Base-by-base conservation (phyloP, 2,329 filamentous ascomycete genomes). In the Ceratocystiopsis brevicomis region DNA sequence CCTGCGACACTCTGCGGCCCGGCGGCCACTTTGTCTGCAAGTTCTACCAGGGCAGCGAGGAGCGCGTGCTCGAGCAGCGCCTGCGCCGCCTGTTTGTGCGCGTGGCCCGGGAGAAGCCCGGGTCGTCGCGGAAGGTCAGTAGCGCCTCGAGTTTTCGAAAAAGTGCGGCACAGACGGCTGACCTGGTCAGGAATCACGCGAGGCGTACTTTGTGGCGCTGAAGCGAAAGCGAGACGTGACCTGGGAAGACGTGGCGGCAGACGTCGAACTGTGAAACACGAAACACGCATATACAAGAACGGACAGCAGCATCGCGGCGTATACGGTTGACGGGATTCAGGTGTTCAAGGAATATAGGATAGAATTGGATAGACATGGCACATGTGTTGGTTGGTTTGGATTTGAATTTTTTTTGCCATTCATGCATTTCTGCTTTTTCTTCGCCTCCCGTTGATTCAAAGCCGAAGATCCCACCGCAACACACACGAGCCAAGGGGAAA, bases 11-110 rank as follows among this genome's bases (percentile, higher is more conserved):
- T 9, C 69, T 98, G 18, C 78, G 74, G 52, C 62, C 73, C 4
- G 85, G 84, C 17, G 90, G 92, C 2, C 81, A 93, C 57, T 94
- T 98, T 53, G 72, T 98, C 38, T 95, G 88, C 71, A 98, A 98
- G 60, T 98, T 93, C 61, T 98, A 96, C 59, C 84, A 93, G 58
- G 90, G 90, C 4, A 59, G 69, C 6, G 87, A 95, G 59, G 88
- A 96, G 55, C 87, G 82, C 60, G 66, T 64, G 1, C 61, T 98
- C 12, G 85, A 95, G 62, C 67, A 62, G 48, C 73, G 74, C 52
- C 65, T 98, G 37, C 83, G 73, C 57, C 73, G 69, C 40, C 63
- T 94, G 53, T 98, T 98, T 56, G 62, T 66, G 16, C 82, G 74
- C 51, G 90, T 98, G 2, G 68, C 81, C 53, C 71, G 87, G 47